Evolutionary conservation across 441 rosid genomes (phyloP).

Genomic region (Isatis lusitanica): DNA sequence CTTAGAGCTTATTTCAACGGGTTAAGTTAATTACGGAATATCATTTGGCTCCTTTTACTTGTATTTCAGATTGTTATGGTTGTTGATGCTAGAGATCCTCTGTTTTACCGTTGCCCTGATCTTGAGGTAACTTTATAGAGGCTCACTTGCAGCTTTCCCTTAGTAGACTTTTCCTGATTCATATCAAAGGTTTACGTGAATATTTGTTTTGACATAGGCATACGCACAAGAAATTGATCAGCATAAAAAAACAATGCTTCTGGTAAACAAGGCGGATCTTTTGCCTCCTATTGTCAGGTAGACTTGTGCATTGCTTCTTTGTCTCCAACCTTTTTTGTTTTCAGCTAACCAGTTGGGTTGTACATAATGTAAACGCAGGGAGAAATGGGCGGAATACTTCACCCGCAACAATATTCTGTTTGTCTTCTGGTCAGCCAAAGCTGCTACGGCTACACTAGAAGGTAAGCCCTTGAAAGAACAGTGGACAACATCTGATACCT

Average conservation of each 20-base stretch:
- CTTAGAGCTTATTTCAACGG: not conserved
- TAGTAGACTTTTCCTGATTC: not conserved
- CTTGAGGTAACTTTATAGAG: constrained; percentile 66
- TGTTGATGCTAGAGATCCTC: constrained; percentile 90
- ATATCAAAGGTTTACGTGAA: not conserved
- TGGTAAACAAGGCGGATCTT: constrained; percentile 94
- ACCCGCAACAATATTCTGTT: constrained; percentile 51
- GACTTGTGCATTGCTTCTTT: not conserved
- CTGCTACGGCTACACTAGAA: constrained; percentile 71
- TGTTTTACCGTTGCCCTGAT: constrained; percentile 91
- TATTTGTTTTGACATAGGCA: constrained; percentile 43
- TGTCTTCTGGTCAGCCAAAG: constrained; percentile 96
- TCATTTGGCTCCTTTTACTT: not conserved
- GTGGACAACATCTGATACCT: constrained; percentile 36
- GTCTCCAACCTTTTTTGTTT: not conserved
- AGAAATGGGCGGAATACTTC: constrained; percentile 81
- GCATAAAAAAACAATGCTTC: constrained; percentile 78
- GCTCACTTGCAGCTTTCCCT: constrained; percentile 14
- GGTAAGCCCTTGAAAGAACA: constrained; percentile 55
- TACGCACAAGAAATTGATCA: constrained; percentile 77
- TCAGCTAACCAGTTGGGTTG: constrained; percentile 14
- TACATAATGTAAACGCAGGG: constrained; percentile 45
- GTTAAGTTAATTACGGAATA: not conserved
- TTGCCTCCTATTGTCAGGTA: constrained; percentile 77
- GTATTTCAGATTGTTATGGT: constrained; percentile 86